These are phyloP conservation scores for Cryphonectria parasitica DNA, from an alignment of 2,329 filamentous ascomycete genomes.

Conservation along the genomic window DNA sequence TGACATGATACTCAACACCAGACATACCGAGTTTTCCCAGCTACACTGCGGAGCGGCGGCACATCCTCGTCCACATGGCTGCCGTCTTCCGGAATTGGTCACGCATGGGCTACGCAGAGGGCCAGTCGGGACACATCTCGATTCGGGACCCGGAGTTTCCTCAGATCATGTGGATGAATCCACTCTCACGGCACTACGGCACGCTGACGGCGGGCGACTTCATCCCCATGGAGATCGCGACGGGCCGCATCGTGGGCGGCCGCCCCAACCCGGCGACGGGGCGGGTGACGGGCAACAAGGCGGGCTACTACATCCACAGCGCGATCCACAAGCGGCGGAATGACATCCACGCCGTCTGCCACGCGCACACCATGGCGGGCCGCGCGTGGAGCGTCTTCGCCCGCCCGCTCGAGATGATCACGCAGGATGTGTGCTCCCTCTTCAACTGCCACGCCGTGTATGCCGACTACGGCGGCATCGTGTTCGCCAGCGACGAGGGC, in stretches of 20 bases:
- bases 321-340: slow-evolving; percentile 69
- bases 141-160: slow-evolving; percentile 67
- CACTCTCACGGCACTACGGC: slow-evolving; percentile 69
- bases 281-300: slow-evolving; percentile 59
- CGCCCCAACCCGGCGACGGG: slow-evolving; percentile 53
- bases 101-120: slow-evolving; percentile 66
- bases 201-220: slow-evolving; percentile 69
- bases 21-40: slow-evolving; percentile 49
- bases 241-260: slow-evolving; percentile 66
- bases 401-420: slow-evolving; percentile 70
- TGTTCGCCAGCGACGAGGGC: slow-evolving; percentile 67
- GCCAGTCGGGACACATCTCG: slow-evolving; percentile 66
- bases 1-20: slow-evolving; percentile 27
- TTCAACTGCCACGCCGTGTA: slow-evolving; percentile 66
- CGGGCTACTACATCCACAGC: slow-evolving; percentile 72
- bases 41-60: slow-evolving; percentile 56
- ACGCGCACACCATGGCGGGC: slow-evolving; percentile 68
- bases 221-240: slow-evolving; percentile 62
- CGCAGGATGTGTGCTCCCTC: slow-evolving; percentile 68
- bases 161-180: slow-evolving; percentile 71
- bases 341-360: slow-evolving; percentile 69
- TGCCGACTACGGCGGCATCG: slow-evolving; percentile 58
- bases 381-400: slow-evolving; percentile 71
- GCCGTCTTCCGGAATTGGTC: slow-evolving; percentile 70
- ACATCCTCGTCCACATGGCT: slow-evolving; percentile 69